phyloP scores from a whole-genome alignment of 768 basidiomycete species.

The Russula olivacea region DNA sequence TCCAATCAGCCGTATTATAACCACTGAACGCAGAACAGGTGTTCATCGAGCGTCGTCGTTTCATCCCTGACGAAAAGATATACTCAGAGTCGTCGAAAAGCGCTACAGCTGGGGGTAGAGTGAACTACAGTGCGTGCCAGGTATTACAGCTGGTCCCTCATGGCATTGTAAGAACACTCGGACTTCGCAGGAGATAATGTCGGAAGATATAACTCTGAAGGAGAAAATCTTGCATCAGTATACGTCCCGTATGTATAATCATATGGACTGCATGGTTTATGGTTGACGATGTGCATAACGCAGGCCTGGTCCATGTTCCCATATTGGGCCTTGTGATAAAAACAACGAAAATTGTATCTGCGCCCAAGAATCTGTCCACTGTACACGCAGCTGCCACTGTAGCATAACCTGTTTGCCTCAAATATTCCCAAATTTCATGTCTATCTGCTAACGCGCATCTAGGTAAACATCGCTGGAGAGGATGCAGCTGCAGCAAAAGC shows the following conservation, averaged over 20 bases:
- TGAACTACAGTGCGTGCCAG: constrained; percentile 6
- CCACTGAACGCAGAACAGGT: constrained; percentile 1
- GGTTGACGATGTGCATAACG: constrained; percentile 27
- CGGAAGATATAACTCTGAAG: not conserved
- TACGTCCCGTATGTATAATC: not conserved
- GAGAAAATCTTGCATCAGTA: too few species aligned
- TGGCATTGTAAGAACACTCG: not conserved
- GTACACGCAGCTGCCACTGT: constrained; percentile 53
- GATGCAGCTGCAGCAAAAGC: constrained; percentile 41
- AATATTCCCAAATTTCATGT: not conserved
- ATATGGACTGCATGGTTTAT: not conserved
- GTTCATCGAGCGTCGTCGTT: constrained; percentile 13
- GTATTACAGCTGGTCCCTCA: not conserved
- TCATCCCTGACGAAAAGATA: constrained; percentile 11
- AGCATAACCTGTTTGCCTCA: constrained; percentile 40
- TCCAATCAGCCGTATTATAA: not conserved
- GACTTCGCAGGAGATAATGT: not conserved
- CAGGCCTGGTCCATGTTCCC: constrained; percentile 42
- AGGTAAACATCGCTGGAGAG: constrained; percentile 53
- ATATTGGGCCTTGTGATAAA: constrained; percentile 49
- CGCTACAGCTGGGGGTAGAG: not conserved
- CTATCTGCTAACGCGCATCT: not conserved
- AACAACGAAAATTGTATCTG: constrained; percentile 43
- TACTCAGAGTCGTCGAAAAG: constrained; percentile 1
- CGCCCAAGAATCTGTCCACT: constrained; percentile 44